phyloP scores from a whole-genome alignment of 179 eudicot species.

The Spergularia azorica region DNA sequence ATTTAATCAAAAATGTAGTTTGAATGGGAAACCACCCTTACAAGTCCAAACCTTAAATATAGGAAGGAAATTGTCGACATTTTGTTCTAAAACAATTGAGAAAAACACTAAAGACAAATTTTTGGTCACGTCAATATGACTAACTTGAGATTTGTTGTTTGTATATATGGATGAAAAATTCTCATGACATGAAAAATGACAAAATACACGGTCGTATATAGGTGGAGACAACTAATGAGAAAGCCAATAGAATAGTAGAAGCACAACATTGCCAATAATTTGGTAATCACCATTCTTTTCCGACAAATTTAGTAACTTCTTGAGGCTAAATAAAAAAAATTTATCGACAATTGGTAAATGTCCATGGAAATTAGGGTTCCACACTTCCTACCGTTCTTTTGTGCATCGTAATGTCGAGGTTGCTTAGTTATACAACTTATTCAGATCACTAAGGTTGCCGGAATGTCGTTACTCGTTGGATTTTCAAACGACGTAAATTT shows the following conservation, averaged over 20 bases:
- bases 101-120: conserved; percentile 29
- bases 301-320: background rate
- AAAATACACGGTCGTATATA: background rate
- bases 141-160: background rate
- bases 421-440: background rate
- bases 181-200: background rate
- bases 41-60: conserved; percentile 35
- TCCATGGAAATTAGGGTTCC: background rate
- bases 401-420: background rate
- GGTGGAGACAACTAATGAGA: conserved; percentile 20
- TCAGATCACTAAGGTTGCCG: too few species aligned
- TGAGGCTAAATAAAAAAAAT: background rate
- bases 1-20: conserved; percentile 32
- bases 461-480: too few species aligned
- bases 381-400: conserved; percentile 1
- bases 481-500: too few species aligned
- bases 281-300: too few species aligned
- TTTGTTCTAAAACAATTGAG: conserved; percentile 12
- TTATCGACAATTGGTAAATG: background rate
- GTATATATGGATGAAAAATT: too few species aligned
- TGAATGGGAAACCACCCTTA: conserved; percentile 38
- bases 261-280: background rate
- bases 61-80: conserved; percentile 26
- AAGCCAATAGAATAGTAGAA: conserved; percentile 6
- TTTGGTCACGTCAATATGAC: conserved; percentile 29